Conservation (phyloP, 495 filamentous ascomycete genomes). For the Podospora pseudocomata region DNA sequence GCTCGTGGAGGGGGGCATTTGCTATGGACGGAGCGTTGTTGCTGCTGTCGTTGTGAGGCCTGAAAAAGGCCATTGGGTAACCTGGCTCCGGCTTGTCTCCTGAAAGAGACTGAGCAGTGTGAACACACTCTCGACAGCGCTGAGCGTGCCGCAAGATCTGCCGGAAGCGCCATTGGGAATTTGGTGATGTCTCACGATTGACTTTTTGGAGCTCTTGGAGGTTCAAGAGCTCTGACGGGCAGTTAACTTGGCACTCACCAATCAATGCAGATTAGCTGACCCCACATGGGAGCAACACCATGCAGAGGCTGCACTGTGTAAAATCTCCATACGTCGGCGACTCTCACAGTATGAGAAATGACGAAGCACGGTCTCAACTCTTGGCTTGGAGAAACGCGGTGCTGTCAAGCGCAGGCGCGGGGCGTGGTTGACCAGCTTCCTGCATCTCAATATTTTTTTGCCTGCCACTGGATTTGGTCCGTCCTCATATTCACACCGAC, state of each 20-base stretch:
- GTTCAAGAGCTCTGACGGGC: constrained; percentile 2
- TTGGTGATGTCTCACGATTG: constrained; percentile 2
- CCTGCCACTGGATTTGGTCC: background rate
- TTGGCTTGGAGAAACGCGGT: background rate
- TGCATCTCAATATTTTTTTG: background rate
- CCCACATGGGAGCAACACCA: background rate
- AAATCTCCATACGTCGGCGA: too few relatives aligned
- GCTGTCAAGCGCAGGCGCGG: constrained; percentile 5
- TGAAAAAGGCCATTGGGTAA: constrained; percentile 23
- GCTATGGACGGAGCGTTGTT: constrained; percentile 21
- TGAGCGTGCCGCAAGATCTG: constrained; percentile 31
- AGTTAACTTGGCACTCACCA: background rate
- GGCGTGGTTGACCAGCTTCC: constrained; percentile 7
- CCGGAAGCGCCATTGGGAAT: constrained; percentile 25
- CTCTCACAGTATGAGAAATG: too few relatives aligned
- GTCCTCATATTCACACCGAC: background rate
- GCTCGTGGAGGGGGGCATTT: constrained; percentile 12
- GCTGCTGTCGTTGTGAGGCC: constrained; percentile 15
- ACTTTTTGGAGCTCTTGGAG: constrained; percentile 20
- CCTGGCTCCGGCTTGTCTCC: constrained; percentile 10
- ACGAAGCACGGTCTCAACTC: background rate
- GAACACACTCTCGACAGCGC: constrained; percentile 30
- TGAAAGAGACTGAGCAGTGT: constrained; percentile 27
- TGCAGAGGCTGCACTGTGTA: too few relatives aligned
- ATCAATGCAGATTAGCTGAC: background rate